Base-by-base conservation (phyloP, 352 stramenopile species). In the Pythium plurisporium region DNA sequence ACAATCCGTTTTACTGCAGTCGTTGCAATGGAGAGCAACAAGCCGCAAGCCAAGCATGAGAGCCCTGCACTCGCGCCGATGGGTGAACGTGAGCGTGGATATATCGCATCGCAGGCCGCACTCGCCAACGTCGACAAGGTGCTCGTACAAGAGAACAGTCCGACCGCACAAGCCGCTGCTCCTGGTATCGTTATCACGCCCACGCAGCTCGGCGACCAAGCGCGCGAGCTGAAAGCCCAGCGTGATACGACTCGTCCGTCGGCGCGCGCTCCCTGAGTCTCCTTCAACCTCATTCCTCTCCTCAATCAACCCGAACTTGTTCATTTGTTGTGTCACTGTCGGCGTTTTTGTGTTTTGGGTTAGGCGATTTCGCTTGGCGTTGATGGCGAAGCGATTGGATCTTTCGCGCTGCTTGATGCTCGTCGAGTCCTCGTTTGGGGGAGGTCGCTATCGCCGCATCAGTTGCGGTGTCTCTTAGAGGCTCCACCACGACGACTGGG, bases 91-190 rank as follows among this genome's bases (percentile, higher is more conserved):
- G 51, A 66, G 59, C 31, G 27, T 20, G 59, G 51, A 1, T 67
- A 58, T 52, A 58, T 67, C 43, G 51, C 52, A 7, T 67, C 51
- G 17, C 52, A 53, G 46, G 59, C 52, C 4, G 59, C 59, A 7
- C 50, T 67, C 8, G 17, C 61, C 15, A 61, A 67, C 27, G 14
- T 67, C 17, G 59, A 58, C 50, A 61, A 62, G 45, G 26, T 19
- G 8, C 44, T 62, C 26, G 47, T 53, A 5, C 41, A 51, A 6
- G 52, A 60, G 34, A 37, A 41, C 33, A 54, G 33, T 15, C 15
- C 29, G 4, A 15, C 46, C 0, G 22, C 30, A 3, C 11, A 42
- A 5, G 2, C 19, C n/a, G 33, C 20, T 5, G 15, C 46, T 22
- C n/a, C 30, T 5, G 23, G 22, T 6, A 22, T 42, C 17, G 14